These are phyloP conservation scores for Dictyophora rubrovolvata DNA, from an alignment of 768 basidiomycete species.

Conservation along the genomic window DNA sequence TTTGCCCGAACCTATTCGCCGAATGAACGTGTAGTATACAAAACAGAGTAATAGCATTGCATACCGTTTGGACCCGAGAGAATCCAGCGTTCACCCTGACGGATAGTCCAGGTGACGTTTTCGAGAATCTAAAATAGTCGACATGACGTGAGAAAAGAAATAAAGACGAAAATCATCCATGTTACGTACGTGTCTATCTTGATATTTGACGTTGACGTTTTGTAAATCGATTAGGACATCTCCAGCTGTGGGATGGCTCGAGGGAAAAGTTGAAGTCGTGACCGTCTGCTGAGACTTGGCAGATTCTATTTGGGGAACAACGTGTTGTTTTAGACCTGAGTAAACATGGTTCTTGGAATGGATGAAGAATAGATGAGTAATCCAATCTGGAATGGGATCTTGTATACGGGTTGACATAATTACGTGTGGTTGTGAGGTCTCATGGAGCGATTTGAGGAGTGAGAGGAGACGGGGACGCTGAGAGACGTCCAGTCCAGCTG, in stretches of 20 bases:
- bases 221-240: conserved; percentile 47
- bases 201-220: conserved; percentile 64
- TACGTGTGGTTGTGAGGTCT: conserved; percentile 40
- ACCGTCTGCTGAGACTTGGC: not conserved
- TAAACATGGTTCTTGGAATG: conserved; percentile 33
- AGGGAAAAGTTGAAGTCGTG: not conserved
- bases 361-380: conserved; percentile 56
- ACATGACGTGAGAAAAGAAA: not conserved
- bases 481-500: conserved; percentile 68
- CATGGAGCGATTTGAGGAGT: conserved; percentile 47
- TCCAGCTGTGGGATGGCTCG: not conserved
- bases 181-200: conserved; percentile 41
- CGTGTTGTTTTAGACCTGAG: conserved; percentile 40
- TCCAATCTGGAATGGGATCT: conserved; percentile 63
- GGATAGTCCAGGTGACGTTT: conserved; percentile 73
- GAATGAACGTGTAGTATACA: not conserved
- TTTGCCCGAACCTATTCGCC: conserved; percentile 72
- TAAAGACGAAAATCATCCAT: not conserved
- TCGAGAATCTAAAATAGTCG: conserved; percentile 48
- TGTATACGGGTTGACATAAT: conserved; percentile 60
- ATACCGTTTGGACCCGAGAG: conserved; percentile 81
- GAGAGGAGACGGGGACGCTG: conserved; percentile 46
- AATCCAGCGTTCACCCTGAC: conserved; percentile 80
- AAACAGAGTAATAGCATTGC: conserved; percentile 3
- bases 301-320: conserved; percentile 24